Conservation (phyloP, 371 early-diverging fungal species). For the Actinomortierella ambigua region DNA sequence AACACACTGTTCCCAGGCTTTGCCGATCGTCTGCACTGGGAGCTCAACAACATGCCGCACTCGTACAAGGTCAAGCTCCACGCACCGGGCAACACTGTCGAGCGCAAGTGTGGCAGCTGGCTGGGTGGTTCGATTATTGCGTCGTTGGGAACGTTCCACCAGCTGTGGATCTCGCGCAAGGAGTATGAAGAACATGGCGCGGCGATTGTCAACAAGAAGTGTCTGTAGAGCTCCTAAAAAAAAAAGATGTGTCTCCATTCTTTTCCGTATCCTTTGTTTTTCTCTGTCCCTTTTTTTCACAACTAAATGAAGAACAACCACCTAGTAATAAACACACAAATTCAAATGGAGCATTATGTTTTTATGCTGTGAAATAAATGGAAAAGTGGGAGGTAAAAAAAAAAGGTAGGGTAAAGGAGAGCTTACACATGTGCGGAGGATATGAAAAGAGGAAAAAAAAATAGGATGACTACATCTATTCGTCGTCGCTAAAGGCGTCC, state of each 20-base stretch:
- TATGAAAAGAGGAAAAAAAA: constrained; percentile 3
- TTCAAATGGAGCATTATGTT: no score
- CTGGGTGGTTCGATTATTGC: constrained; percentile 96
- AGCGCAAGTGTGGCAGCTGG: constrained; percentile 93
- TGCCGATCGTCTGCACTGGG: constrained; percentile 80
- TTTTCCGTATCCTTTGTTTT: constrained; percentile 3
- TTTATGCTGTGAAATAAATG: no score
- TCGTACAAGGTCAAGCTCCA: constrained; percentile 83
- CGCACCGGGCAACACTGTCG: constrained; percentile 76
- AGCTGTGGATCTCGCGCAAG: constrained; percentile 93
- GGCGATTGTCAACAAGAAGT: constrained; percentile 87
- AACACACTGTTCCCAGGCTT: constrained; percentile 88
- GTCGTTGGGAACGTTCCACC: constrained; percentile 95
- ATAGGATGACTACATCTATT: constrained; percentile 9
- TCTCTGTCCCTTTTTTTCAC: constrained; percentile 10
- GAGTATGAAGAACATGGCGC: constrained; percentile 93
- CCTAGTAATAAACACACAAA: no score
- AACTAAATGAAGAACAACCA: constrained; percentile 6
- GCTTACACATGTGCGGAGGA: neutral
- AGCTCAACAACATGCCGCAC: constrained; percentile 73
- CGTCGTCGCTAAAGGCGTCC: constrained; percentile 42
- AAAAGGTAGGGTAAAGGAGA: neutral
- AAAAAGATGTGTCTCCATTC: neutral
- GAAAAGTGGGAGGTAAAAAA: neutral
- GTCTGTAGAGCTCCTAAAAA: constrained; percentile 53